A percentile compares a stretch with the other conserved stretches of the same genome.
phyloP scores from a whole-genome alignment of 2,329 filamentous ascomycete species.

The Phaeophleospora eucalypticola region DNA sequence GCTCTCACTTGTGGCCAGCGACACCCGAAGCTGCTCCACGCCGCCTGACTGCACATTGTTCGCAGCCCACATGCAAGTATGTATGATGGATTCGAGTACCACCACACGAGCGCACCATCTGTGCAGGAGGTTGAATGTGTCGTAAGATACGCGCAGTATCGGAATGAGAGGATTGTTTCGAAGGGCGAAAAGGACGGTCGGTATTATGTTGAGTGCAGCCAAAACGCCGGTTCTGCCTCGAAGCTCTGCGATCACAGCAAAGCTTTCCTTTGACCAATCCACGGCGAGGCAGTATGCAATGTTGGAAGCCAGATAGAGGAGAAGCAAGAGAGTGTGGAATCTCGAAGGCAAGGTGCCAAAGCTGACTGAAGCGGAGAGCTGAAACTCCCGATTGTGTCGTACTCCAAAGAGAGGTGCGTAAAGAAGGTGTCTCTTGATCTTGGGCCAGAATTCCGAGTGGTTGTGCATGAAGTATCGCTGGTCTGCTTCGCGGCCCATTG shows the following conservation, averaged over 20 bases:
- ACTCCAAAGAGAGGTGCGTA: constrained; percentile 70
- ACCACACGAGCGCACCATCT: constrained; percentile 76
- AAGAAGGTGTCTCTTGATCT: constrained; percentile 60
- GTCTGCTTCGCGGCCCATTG: constrained; percentile 39
- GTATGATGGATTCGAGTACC: constrained; percentile 64
- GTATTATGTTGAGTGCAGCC: constrained; percentile 84
- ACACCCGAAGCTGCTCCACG: constrained; percentile 53
- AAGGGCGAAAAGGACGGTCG: constrained; percentile 79
- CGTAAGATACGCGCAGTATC: constrained; percentile 82
- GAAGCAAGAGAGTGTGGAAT: constrained; percentile 67
- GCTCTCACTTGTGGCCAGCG: constrained; percentile 58
- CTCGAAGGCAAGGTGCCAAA: constrained; percentile 76
- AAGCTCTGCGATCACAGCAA: constrained; percentile 69
- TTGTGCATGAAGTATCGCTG: constrained; percentile 47
- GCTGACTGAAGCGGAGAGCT: constrained; percentile 63
- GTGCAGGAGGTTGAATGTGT: constrained; percentile 90
- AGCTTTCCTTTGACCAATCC: constrained; percentile 42
- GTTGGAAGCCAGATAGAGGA: constrained; percentile 67
- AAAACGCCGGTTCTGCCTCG: constrained; percentile 82
- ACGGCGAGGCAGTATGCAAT: constrained; percentile 71
- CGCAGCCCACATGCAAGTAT: constrained; percentile 69
- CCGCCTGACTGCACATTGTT: constrained; percentile 60
- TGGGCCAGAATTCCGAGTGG: constrained; percentile 48
- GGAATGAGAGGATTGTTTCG: constrained; percentile 90
- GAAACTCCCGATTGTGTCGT: constrained; percentile 71